Percentiles rank a stretch among this genome's conserved stretches.
These are phyloP conservation scores for Schoenoplectus triqueter DNA, from an alignment of 202 grass and related monocot species.

Conservation along the genomic window DNA sequence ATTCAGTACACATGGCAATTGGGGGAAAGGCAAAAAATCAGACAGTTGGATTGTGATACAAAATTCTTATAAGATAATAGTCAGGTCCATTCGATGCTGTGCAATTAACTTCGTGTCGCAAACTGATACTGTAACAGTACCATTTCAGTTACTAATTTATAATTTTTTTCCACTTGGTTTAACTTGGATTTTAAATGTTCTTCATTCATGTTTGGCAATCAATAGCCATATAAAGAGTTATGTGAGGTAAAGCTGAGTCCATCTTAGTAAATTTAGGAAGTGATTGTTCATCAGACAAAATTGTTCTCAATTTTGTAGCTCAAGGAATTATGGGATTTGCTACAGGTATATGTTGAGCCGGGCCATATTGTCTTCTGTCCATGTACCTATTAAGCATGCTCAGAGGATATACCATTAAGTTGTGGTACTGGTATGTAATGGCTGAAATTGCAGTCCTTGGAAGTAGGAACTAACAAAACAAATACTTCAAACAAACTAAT, in stretches of 20 bases:
- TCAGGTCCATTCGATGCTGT: background rate
- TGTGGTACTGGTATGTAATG: background rate
- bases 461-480: background rate
- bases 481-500: background rate
- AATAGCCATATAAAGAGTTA: background rate
- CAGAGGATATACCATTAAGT: background rate
- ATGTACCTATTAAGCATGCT: background rate
- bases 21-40: background rate
- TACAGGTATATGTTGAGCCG: too few relatives aligned
- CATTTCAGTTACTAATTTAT: background rate
- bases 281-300: background rate
- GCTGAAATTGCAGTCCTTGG: too few relatives aligned
- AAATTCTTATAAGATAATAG: background rate
- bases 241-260: background rate
- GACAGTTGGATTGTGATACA: background rate
- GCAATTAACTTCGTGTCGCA: background rate
- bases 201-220: background rate
- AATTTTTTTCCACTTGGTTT: background rate
- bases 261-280: background rate
- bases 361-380: background rate
- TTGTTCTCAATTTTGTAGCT: background rate
- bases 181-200: background rate
- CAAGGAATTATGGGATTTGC: too few relatives aligned
- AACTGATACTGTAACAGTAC: background rate
- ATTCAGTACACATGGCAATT: background rate